Percentiles rank a stretch among this genome's conserved stretches.
Conservation (phyloP, 2,329 filamentous ascomycete species). For the Aureobasidium namibiae region DNA sequence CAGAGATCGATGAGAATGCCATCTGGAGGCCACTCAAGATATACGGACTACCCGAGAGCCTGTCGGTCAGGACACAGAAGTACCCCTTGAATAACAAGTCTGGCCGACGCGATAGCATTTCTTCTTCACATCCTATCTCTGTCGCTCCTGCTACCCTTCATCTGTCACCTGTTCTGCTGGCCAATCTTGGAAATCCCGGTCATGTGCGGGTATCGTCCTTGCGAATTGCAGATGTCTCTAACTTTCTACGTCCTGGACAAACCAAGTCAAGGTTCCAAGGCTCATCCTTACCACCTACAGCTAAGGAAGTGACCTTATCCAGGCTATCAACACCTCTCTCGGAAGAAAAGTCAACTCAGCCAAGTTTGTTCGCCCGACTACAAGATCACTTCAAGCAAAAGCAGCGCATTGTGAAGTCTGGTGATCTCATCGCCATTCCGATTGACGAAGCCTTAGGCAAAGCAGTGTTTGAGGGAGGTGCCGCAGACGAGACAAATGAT, state of each 20-base stretch:
- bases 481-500: slow-evolving; percentile 60
- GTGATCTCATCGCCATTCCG: slow-evolving; percentile 81
- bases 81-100: slow-evolving; percentile 46
- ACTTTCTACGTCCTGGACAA: slow-evolving; percentile 31
- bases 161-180: slow-evolving; percentile 75
- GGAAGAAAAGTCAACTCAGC: slow-evolving; percentile 76
- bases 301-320: slow-evolving; percentile 74
- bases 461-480: slow-evolving; percentile 65
- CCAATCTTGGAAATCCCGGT: slow-evolving; percentile 71
- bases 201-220: slow-evolving; percentile 73
- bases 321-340: slow-evolving; percentile 86
- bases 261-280: slow-evolving; percentile 17
- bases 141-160: slow-evolving; percentile 59
- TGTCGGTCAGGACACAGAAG: slow-evolving; percentile 43
- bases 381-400: slow-evolving; percentile 84
- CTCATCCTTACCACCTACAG: slow-evolving; percentile 48
- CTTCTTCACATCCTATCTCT: slow-evolving; percentile 36
- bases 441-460: slow-evolving; percentile 80
- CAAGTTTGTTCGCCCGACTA: slow-evolving; percentile 74
- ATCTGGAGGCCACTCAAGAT: slow-evolving; percentile 79
- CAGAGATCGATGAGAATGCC: slow-evolving; percentile 49
- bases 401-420: slow-evolving; percentile 72
- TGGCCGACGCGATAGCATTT: slow-evolving; percentile 47
- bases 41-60: slow-evolving; percentile 74
- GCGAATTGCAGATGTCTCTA: slow-evolving; percentile 31